Base-by-base conservation (phyloP, 1,139 yeast species). In the Pneumocystis jirovecii region DNA sequence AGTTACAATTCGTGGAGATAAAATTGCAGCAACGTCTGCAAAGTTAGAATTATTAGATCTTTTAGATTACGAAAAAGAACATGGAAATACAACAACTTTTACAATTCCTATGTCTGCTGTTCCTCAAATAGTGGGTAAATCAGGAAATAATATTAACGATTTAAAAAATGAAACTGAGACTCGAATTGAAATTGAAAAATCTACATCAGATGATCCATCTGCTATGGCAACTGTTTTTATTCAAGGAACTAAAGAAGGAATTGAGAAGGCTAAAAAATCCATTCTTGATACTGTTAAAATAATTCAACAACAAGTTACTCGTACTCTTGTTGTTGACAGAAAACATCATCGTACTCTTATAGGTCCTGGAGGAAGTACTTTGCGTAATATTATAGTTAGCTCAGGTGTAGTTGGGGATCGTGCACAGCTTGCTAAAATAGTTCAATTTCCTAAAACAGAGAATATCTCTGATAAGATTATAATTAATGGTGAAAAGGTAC, bases 1-100 rank as follows among this genome's bases (percentile, higher is more conserved):
- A 71, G 89, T 93, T 65, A 80, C 85, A 45, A 82, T 95, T 69
- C 85, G 85, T 72, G 99, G 99, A 65, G 96, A 97, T 65, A 88
- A 97, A 29, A 86, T 85, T 76, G 93, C 91, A 70, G 97, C 89
- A 62, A 81, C 84, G 40, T 86, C 87, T 74, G 95, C 96, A 61
- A 85, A 85, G 74, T 93, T 86, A 70, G 99, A 95, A 79, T 79
- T 95, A 73, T 80, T 82, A 72, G 97, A 90, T 68, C 81, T 95
- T 70, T 81, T 88, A 71, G 87, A 87, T 71, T 95, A 86, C 75
- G 97, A 91, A 76, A 85, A 83, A 73, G 96, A 89, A 71, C 89
- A 91, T 73, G 93, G 96, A 37, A 83, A 84, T 76, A 81, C 83
- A 68, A 81, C 84, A 71, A 76, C 78, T 29, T 73, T 93, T 64